A percentile compares a stretch with the other conserved stretches of the same genome.
Evolutionary conservation across 2,329 filamentous ascomycete species (phyloP).

Genomic region (Venturia aucupariae): DNA sequence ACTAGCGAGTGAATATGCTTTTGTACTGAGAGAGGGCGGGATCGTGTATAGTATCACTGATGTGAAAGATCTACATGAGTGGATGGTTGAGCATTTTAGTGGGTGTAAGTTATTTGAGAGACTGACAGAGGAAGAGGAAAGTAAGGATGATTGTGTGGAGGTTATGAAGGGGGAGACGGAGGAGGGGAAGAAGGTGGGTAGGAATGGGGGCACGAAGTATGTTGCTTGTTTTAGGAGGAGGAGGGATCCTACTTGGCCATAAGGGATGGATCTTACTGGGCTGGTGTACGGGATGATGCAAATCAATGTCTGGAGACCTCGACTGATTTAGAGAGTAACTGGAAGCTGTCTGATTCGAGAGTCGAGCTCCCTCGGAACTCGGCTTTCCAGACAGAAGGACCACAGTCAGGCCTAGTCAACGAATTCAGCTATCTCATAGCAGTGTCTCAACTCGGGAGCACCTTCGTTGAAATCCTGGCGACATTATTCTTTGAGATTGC

Average conservation of each 20-base stretch:
- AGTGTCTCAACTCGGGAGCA: too few relatives aligned
- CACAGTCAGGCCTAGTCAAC: too few relatives aligned
- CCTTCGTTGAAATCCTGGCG: too few relatives aligned
- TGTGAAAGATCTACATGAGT: conserved; percentile 84
- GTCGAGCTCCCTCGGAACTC: too few relatives aligned
- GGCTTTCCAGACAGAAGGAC: too few relatives aligned
- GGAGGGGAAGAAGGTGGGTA: conserved; percentile 91
- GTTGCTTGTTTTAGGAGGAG: conserved; percentile 78
- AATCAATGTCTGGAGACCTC: too few relatives aligned
- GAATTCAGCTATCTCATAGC: too few relatives aligned
- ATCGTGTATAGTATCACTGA: conserved; percentile 95
- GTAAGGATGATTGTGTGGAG: conserved; percentile 59
- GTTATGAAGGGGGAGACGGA: conserved; percentile 81
- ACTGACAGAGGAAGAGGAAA: conserved; percentile 55
- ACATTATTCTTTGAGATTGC: background rate
- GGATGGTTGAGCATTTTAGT: conserved; percentile 85
- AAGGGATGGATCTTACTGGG: too few relatives aligned
- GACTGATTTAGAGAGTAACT: too few relatives aligned
- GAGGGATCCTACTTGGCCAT: conserved; percentile 73
- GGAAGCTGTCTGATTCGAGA: too few relatives aligned
- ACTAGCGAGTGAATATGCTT: conserved; percentile 89
- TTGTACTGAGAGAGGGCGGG: conserved; percentile 71
- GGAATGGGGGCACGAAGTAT: conserved; percentile 85
- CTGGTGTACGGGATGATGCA: too few relatives aligned
- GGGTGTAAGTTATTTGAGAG: conserved; percentile 71